Evolutionary conservation across 768 basidiomycete species (phyloP), one percentile per base, ranked within the genome.

Genomic region (Serendipita vermifera): DNA sequence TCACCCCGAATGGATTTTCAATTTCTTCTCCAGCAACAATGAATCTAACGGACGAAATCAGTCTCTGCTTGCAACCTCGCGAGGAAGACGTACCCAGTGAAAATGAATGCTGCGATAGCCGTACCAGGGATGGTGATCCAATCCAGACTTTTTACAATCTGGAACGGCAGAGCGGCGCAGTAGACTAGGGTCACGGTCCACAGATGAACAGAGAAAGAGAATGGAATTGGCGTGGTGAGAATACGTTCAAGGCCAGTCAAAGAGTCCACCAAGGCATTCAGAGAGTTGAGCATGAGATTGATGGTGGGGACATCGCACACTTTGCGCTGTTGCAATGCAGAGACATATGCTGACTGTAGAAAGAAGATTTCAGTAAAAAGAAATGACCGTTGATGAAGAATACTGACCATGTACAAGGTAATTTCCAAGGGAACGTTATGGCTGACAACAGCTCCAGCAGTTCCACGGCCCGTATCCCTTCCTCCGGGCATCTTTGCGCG

Each of bases 21-120:
- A 85, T 84, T 67, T 84, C 83, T 66, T 84, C 82, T 39, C 82
- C 82, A 27, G 82, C 81, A 46, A 80, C 81, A 58, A 85, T 65
- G 70, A 84, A 85, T 5, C 83, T 43, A 43, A 11, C 83, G 64
- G 83, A 83, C 72, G 82, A 85, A 57, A 82, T 72, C 65, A 85
- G 84, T 61, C 74, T 73, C 77, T 82, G 62, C 14, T 29, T 38
- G 20, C 38, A 33, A 29, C 26, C 60, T 55, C 53, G 27, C 54
- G 14, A 43, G 5, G 17, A 39, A 24, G 33, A 64, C 74, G 57
- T 64, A 81, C 80, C 48, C 41, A 43, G 41, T 43, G 41, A 43
- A 43, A 22, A 43, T 43, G 41, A 43, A 43, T 24, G 41, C 14
- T 11, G 71, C 65, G 33, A 80, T 64, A 33, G 73, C 67, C 4